Base-by-base conservation (phyloP, 2,329 filamentous ascomycete genomes). In the Claviceps digitariae region DNA sequence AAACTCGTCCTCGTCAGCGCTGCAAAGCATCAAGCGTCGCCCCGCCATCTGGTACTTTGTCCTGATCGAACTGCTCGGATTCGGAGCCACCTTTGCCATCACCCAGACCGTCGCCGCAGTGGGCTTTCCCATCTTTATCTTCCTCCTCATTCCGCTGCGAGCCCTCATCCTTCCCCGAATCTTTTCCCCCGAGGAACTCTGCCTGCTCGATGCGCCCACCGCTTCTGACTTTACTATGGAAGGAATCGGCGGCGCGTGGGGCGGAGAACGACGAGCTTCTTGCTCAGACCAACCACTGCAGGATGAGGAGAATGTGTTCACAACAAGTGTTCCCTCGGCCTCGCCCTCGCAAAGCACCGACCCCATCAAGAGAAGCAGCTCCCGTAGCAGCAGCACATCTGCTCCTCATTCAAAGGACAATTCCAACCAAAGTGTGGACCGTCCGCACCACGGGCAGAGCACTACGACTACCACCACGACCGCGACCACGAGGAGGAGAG, bases 51-150 rank as follows among this genome's bases (percentile, higher is more conserved):
- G 85, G 84, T 67, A 69, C 4, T 91, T 90, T 62, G 83, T 89
- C 6, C 69, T 68, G 8, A 67, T 89, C 36, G 82, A 90, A 67
- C 68, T 90, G 4, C 25, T 83, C 45, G 85, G 81, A 0, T 90
- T 90, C 60, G 86, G 75, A 2, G 86, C 83, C 23, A 91, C 87
- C 0, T 90, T 91, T 65, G 86, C 87, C 55, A 87, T 90, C 61
- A 90, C 87, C 0, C 83, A 91, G 69, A 90, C 87, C 0, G 84
- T 90, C 50, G 87, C 86, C 2, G 87, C 87, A 2, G 86, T 91
- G 12, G 87, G 87, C 0, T 91, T 90, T 59, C 87, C 87, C 9
- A 75, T 89, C 38, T 78, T 88, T 57, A 88, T 90, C 61, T 68
- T 89, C 48, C 67, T 80, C 17, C 72, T 89, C 5, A 82, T 89